A percentile compares a stretch with the other conserved stretches of the same genome.
These are phyloP conservation scores for Physcia stellaris DNA, from an alignment of 495 filamentous ascomycete genomes.

Conservation along the genomic window DNA sequence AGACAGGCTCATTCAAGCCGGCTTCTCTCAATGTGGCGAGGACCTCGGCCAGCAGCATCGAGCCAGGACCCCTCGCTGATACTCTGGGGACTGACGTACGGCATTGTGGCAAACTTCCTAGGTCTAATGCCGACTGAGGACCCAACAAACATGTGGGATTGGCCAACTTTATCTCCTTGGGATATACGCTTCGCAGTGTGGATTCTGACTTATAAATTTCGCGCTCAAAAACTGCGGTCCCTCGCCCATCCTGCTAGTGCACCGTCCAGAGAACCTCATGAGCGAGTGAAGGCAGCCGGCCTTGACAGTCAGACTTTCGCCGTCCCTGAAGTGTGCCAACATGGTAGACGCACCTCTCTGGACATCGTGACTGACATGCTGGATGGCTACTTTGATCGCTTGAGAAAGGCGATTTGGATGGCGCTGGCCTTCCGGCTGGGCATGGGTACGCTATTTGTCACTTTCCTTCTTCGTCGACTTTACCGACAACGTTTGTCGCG, in stretches of 20 bases:
- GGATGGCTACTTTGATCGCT: constrained; percentile 54
- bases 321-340: constrained; percentile 12
- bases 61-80: constrained; percentile 37
- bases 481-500: too few relatives aligned
- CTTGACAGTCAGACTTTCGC: constrained; percentile 24
- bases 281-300: constrained; percentile 25
- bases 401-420: constrained; percentile 45
- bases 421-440: constrained; percentile 26
- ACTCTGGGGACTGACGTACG: constrained; percentile 65
- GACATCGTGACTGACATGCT: constrained; percentile 48
- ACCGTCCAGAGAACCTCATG: constrained; percentile 21
- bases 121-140: constrained; percentile 54
- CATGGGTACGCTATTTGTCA: background rate
- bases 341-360: constrained; percentile 16
- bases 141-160: constrained; percentile 49
- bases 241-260: too few relatives aligned
- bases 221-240: constrained; percentile 37
- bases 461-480: too few relatives aligned
- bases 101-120: constrained; percentile 58
- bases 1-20: background rate
- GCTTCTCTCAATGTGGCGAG: background rate
- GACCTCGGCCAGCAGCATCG: constrained; percentile 2
- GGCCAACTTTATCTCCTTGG: constrained; percentile 57
- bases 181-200: constrained; percentile 49
- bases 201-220: constrained; percentile 46